phyloP scores from a whole-genome alignment of 2,329 filamentous ascomycete genomes.

The Myriosclerotinia scirpicola region DNA sequence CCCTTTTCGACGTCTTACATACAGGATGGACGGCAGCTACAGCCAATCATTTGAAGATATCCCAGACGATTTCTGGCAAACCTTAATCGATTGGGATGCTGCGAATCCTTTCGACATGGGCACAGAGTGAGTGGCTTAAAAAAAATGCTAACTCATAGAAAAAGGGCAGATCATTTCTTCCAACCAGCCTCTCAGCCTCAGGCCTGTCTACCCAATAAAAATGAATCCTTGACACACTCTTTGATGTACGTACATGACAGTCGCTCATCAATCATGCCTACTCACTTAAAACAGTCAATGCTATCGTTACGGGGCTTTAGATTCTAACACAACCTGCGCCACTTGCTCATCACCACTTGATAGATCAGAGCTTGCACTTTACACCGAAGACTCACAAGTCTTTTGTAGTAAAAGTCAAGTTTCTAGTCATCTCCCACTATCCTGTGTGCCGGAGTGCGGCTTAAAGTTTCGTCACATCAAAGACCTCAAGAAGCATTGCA shows the following conservation, averaged over 20 bases:
- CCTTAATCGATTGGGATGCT: neutral
- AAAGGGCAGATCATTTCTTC: too few relatives aligned
- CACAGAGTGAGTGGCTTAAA: constrained; percentile 16
- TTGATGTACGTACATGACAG: neutral
- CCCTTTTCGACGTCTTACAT: neutral
- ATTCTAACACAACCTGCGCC: neutral
- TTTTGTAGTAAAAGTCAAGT: neutral
- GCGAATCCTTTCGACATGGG: constrained; percentile 3
- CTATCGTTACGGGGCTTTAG: neutral
- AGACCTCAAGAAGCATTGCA: constrained; percentile 1
- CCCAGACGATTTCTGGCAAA: neutral
- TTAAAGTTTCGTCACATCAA: neutral
- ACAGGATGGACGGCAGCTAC: constrained; percentile 8
- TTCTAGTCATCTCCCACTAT: neutral
- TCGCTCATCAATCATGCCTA: neutral
- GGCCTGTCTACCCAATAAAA: neutral
- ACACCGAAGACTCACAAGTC: neutral
- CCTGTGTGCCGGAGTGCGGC: neutral
- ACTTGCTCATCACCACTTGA: constrained; percentile 8
- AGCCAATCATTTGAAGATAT: neutral
- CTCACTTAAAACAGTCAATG: neutral
- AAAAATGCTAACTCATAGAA: constrained; percentile 22
- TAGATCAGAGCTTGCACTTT: neutral
- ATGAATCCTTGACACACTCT: neutral
- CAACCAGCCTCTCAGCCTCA: too few relatives aligned